These are phyloP conservation scores for Rugosomyces carneus DNA, from an alignment of 1,284 basidiomycete species.

Conservation along the genomic window DNA sequence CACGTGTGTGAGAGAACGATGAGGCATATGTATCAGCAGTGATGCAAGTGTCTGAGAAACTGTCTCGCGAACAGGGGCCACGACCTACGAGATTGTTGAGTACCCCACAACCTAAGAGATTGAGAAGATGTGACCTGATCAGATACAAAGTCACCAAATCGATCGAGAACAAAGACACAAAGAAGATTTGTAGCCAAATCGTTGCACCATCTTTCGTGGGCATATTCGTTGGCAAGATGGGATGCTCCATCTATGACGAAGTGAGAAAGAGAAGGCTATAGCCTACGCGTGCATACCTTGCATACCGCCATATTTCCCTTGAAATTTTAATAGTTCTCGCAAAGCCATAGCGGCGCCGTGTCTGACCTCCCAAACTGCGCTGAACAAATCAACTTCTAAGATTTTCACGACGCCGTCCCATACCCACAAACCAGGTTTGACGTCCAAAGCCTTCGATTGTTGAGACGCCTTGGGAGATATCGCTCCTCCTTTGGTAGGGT, in stretches of 20 bases:
- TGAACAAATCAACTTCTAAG: constrained; percentile 83
- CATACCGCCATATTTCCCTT: constrained; percentile 83
- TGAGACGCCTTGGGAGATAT: constrained; percentile 70
- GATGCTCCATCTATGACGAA: constrained; percentile 38
- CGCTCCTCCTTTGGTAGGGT: constrained; percentile 76
- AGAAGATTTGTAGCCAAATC: constrained; percentile 84
- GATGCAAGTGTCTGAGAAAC: constrained; percentile 93
- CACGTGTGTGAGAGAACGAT: constrained; percentile 70
- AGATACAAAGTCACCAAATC: constrained; percentile 96
- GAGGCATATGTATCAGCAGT: constrained; percentile 82
- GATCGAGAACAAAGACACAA: constrained; percentile 90
- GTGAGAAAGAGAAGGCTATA: constrained; percentile 6
- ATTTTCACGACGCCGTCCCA: constrained; percentile 85
- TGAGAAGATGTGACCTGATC: constrained; percentile 58
- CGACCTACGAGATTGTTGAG: constrained; percentile 47
- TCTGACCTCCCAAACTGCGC: constrained; percentile 87
- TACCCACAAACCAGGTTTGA: constrained; percentile 74
- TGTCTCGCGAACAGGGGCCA: constrained; percentile 95
- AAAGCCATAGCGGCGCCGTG: constrained; percentile 94
- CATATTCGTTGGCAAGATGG: constrained; percentile 51
- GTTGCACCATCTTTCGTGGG: constrained; percentile 86
- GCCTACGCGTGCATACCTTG: constrained; percentile 38
- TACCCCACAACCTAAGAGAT: constrained; percentile 3
- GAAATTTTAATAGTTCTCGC: constrained; percentile 82
- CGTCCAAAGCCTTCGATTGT: constrained; percentile 69